Evolutionary conservation across 371 early-diverging fungal genomes (phyloP).

Genomic region (Nematocida ausubeli): DNA sequence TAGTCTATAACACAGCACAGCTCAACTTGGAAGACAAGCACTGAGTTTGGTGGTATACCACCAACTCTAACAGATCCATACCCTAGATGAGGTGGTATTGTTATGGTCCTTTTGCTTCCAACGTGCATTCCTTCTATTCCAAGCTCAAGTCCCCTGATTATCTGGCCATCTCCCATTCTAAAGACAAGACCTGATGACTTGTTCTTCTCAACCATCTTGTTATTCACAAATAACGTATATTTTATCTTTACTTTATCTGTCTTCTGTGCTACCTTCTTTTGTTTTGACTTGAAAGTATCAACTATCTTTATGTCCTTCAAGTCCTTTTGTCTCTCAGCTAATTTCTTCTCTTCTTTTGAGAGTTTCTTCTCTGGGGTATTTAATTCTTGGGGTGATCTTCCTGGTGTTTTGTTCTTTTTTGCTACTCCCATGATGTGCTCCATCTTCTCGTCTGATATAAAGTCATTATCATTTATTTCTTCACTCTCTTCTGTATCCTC

Average conservation of each 20-base stretch:
- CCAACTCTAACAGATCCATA: conserved; percentile 70
- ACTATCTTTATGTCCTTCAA: conserved; percentile 20
- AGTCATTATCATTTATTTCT: conserved; percentile 34
- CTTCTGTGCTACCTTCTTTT: background rate
- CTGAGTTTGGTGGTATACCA: conserved; percentile 68
- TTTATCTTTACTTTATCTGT: conserved; percentile 33
- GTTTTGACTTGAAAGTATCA: conserved; percentile 23
- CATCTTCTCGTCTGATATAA: conserved; percentile 29
- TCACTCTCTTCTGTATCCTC: background rate
- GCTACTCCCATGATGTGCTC: background rate
- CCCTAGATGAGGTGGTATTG: conserved; percentile 73
- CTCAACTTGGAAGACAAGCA: conserved; percentile 70
- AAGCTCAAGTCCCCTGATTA: conserved; percentile 74
- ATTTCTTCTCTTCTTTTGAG: conserved; percentile 42
- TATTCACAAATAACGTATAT: conserved; percentile 21
- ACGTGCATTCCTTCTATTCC: conserved; percentile 77
- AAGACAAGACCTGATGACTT: conserved; percentile 55
- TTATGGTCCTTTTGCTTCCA: conserved; percentile 76
- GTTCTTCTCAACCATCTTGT: conserved; percentile 37
- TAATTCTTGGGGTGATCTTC: background rate
- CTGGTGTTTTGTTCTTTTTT: background rate
- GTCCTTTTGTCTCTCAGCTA: conserved; percentile 2
- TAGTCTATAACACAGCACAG: conserved; percentile 56
- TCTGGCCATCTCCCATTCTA: conserved; percentile 60
- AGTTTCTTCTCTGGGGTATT: background rate